Conservation (phyloP, 805 yeast genomes). For the Metschnikowia proteae region DNA sequence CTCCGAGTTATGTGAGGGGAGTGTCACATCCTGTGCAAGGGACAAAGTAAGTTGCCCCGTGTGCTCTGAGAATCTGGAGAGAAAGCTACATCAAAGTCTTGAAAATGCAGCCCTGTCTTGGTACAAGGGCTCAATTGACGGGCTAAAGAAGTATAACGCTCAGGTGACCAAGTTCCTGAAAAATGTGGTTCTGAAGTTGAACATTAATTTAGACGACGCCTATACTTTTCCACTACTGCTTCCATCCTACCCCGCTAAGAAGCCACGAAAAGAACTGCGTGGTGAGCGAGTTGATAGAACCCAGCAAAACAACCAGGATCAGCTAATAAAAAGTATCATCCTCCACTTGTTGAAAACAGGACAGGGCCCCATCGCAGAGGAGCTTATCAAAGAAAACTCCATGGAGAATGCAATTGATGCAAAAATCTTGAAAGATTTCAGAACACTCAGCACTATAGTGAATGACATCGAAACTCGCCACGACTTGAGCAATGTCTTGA, state of each 20-base stretch:
- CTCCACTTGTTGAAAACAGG: constrained; percentile 40
- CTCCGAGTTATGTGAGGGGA: neutral
- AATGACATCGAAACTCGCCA: constrained; percentile 31
- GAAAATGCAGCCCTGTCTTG: constrained; percentile 24
- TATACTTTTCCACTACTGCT: constrained; percentile 37
- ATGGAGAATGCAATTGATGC: constrained; percentile 22
- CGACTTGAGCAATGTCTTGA: constrained; percentile 28
- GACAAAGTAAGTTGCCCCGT: neutral
- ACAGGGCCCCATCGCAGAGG: constrained; percentile 34
- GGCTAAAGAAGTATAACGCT: constrained; percentile 34
- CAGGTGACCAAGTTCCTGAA: constrained; percentile 33
- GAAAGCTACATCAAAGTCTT: constrained; percentile 5
- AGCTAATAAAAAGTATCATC: constrained; percentile 35
- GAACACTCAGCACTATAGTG: constrained; percentile 30
- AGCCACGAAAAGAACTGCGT: neutral
- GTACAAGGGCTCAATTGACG: constrained; percentile 34
- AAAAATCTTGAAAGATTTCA: constrained; percentile 24
- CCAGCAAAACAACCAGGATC: constrained; percentile 25
- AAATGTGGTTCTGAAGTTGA: constrained; percentile 20
- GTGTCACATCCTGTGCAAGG: neutral
- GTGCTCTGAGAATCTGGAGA: neutral
- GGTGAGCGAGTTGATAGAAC: constrained; percentile 3
- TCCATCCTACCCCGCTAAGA: constrained; percentile 24
- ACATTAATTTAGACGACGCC: constrained; percentile 38
- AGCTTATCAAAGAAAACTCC: constrained; percentile 24